Evolutionary conservation across 108 stramenopile species (phyloP).

Genomic region (Hondaea fermentalgiana): DNA sequence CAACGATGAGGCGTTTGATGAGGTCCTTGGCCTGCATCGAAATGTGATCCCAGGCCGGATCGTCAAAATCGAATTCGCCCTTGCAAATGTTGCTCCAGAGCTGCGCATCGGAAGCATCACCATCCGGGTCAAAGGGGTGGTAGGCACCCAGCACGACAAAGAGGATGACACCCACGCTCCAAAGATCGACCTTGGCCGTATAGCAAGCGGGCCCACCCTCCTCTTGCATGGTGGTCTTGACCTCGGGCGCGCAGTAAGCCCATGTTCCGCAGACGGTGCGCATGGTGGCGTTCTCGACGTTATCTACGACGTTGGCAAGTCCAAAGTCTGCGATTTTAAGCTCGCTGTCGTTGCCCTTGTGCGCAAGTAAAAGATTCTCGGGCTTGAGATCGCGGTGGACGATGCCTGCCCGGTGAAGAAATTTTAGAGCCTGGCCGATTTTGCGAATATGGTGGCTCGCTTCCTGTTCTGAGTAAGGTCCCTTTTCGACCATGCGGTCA

Average conservation of each 20-base stretch:
- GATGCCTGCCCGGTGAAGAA: conserved; percentile 19
- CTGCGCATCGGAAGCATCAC: neutral
- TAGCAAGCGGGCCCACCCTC: conserved; percentile 11
- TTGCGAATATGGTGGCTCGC: conserved; percentile 25
- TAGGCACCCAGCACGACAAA: conserved; percentile 31
- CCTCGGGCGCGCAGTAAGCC: conserved; percentile 40
- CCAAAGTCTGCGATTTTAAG: conserved; percentile 99
- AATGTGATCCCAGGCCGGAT: conserved; percentile 13
- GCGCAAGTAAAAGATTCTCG: conserved; percentile 27
- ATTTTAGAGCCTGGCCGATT: conserved; percentile 20
- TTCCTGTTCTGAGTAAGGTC: conserved; percentile 66
- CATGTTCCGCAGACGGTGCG: conserved; percentile 33
- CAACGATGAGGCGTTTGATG: conserved; percentile 61
- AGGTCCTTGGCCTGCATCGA: conserved; percentile 29
- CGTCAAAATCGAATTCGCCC: conserved; percentile 26
- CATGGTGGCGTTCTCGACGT: conserved; percentile 40
- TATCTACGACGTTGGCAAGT: conserved; percentile 73
- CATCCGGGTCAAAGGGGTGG: conserved; percentile 28
- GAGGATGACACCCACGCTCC: conserved; percentile 32
- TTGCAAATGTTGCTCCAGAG: conserved; percentile 22
- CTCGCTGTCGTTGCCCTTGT: conserved; percentile 42
- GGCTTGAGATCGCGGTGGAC: conserved; percentile 35
- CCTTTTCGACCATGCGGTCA: conserved; percentile 72
- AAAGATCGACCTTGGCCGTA: conserved; percentile 28
- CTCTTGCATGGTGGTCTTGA: neutral